Evolutionary conservation across 257 asterid genomes (phyloP), one percentile per base, ranked within the genome.

Genomic region (Striga asiatica): DNA sequence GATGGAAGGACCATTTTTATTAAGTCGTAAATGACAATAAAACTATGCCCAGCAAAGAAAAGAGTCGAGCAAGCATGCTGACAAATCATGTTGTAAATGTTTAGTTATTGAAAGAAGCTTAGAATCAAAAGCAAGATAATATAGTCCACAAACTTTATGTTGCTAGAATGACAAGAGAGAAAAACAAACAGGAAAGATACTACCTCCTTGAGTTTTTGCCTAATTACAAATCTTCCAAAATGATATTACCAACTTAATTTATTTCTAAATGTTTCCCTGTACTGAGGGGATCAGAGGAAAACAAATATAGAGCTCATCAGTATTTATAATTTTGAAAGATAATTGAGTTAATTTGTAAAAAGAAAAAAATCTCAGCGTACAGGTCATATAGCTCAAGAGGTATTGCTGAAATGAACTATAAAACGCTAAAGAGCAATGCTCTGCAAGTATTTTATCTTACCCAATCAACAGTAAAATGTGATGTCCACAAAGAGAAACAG

Each of bases 401-500:
- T 54, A 56, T 46, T 45, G 46, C 17, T 54, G 19, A 41, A 20
- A 56, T 32, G 37, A 60, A 35, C 38, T 11, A 28, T 45, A 17
- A 29, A 21, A 57, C 27, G 58, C 54, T 18, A 50, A 24, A 51
- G 49, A 56, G 56, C 22, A 9, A 6, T 20, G 3, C 9, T 58
- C 43, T 22, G 19, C 23, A 56, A 49, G 14, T 20, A 54, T 8
- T 29, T 53, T 24, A 25, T 57, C 97, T 81, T 72, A 92, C 99
- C 80, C 70, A 47, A 49, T 63, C 61, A 80, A 50, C 54, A 93
- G 88, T 23, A 88, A 74, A 70, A 70, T 34, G 65, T 71, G 68
- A 69, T 82, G 76, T 58, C 75, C 89, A 55, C 72, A 77, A 42
- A 92, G 93, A 17, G 77, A 46, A 42, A 75, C 62, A 25, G 54